Base-by-base conservation (phyloP, 768 basidiomycete genomes). In the Phallus indusiatus region DNA sequence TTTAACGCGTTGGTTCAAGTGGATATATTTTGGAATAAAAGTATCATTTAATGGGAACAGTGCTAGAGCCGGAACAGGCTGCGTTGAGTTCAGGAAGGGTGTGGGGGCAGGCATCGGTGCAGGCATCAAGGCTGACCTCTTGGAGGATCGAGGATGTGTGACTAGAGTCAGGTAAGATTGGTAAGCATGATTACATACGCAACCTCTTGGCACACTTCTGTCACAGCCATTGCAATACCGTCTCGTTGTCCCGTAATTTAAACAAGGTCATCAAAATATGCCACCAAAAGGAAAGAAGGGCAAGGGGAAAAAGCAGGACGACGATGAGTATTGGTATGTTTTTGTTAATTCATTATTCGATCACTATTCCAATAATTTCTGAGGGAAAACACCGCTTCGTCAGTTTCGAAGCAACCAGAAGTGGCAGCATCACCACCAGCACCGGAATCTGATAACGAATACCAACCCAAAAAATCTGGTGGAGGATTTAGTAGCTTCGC, bases 21-120 rank as follows among this genome's bases (percentile, higher is more conserved):
- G 78, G 64, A 98, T 94, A 70, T 95, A 91, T 74, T 97, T 97
- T 60, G 93, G 91, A 42, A 86, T 78, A 73, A 96, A 96, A 2
- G 92, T 90, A 72, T 95, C 93, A 66, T 97, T 97, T 56, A 96
- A 79, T 0, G 94, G 94, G 70, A 93, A 94, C 37, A 98, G 69
- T 66, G 78, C 75, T 18, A 80, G 67, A 28, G 74, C 72, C 4
- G 78, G 78, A 20, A 58, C 18, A 14, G 64, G 59, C n/a, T 50
- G 47, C 20, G 61, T 51, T 24, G 53, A 35, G 24, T 47, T 53
- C 48, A 34, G 50, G 14, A 37, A 46, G 8, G 57, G 18, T 8
- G 48, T 50, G 5, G 57, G 57, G 46, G 49, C 47, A 20, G 55
- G 55, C 22, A 51, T 59, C 17, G 57, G 24, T 10, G 49, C 50